These are phyloP conservation scores for Tephrocybe sp. DNA, from an alignment of 768 basidiomycete species.

Conservation along the genomic window DNA sequence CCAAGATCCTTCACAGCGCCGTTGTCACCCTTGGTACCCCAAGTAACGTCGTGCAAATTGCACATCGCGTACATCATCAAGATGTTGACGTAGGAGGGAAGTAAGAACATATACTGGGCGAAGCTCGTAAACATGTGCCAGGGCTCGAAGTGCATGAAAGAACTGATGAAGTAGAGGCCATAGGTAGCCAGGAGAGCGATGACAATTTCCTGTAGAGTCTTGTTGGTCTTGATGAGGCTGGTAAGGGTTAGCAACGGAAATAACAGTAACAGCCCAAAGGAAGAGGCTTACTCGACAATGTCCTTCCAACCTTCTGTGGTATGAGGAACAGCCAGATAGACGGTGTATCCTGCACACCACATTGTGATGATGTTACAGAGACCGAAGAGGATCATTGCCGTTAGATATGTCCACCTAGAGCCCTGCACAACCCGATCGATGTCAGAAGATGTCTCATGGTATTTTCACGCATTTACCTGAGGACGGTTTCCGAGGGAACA, in stretches of 20 bases:
- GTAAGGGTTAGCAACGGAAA: background rate
- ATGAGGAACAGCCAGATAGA: constrained; percentile 82
- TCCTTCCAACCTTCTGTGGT: constrained; percentile 73
- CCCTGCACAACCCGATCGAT: constrained; percentile 46
- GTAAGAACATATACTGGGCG: constrained; percentile 87
- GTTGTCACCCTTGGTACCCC: constrained; percentile 95
- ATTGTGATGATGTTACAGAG: constrained; percentile 76
- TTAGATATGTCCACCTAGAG: constrained; percentile 81
- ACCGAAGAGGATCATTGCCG: constrained; percentile 78
- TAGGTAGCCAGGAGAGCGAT: constrained; percentile 78
- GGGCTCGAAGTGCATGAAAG: constrained; percentile 88
- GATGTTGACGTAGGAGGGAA: constrained; percentile 78
- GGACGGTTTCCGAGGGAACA: constrained; percentile 93
- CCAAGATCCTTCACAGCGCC: constrained; percentile 86
- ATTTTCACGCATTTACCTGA: constrained; percentile 34
- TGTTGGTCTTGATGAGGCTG: constrained; percentile 62
- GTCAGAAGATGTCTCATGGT: background rate
- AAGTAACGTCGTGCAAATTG: constrained; percentile 86
- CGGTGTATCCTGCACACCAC: constrained; percentile 91
- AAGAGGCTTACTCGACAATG: constrained; percentile 57
- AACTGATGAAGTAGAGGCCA: constrained; percentile 83
- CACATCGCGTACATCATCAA: constrained; percentile 96
- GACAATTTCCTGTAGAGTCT: constrained; percentile 80
- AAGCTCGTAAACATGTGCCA: constrained; percentile 98
- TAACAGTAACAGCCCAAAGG: background rate